These are phyloP conservation scores for Rubus idaeus DNA, from an alignment of 306 rosid species.

Conservation along the genomic window DNA sequence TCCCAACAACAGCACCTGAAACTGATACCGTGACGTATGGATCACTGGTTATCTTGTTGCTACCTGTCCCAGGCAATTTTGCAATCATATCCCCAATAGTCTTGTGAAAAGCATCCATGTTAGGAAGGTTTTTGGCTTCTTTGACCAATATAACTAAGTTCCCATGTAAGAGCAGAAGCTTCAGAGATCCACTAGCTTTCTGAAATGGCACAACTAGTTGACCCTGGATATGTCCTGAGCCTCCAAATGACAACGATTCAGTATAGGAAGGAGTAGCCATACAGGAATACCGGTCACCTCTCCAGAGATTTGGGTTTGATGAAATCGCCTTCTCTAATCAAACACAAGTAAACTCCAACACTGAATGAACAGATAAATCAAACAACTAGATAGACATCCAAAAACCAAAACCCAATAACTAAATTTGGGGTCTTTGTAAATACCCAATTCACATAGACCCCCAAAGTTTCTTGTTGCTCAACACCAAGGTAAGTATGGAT, in stretches of 20 bases:
- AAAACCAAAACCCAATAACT: not conserved
- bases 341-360: not conserved
- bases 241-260: conserved; percentile 58
- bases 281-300: not conserved
- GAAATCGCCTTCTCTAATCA: too few species aligned
- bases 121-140: conserved; percentile 73
- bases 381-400: not conserved
- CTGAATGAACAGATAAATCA: not conserved
- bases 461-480: not conserved
- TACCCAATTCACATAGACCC: not conserved
- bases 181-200: conserved; percentile 49
- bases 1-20: conserved; percentile 66
- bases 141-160: conserved; percentile 58
- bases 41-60: conserved; percentile 57
- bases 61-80: conserved; percentile 33
- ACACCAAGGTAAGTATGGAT: not conserved
- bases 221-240: conserved; percentile 62
- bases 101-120: conserved; percentile 69
- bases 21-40: conserved; percentile 76
- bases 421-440: not conserved
- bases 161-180: conserved; percentile 62
- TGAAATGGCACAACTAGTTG: conserved; percentile 52
- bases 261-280: conserved; percentile 48
- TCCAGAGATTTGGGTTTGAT: not conserved
- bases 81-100: conserved; percentile 50